A percentile compares a stretch with the other conserved stretches of the same genome.
Evolutionary conservation across 345 rosid species (phyloP).

Genomic region (Rhizophora mangle): DNA sequence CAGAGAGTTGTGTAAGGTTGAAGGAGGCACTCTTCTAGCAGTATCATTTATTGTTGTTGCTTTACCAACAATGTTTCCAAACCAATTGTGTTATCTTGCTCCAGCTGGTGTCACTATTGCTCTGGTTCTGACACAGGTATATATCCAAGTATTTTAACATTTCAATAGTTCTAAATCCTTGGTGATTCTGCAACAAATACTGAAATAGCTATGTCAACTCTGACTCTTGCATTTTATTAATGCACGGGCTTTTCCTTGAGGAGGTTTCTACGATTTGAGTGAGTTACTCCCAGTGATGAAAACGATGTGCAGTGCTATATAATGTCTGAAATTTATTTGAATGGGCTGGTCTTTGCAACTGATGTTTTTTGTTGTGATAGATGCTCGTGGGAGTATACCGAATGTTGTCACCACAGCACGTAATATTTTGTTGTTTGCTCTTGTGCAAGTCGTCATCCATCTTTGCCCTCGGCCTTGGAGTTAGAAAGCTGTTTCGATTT

Average conservation of each 20-base stretch:
- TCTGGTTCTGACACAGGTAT: conserved; percentile 79
- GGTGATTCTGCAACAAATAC: too few species aligned
- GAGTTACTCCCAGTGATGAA: background rate
- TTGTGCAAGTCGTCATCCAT: conserved; percentile 61
- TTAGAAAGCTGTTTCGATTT: conserved; percentile 48
- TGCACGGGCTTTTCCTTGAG: too few species aligned
- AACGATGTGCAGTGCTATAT: background rate
- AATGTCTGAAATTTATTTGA: background rate
- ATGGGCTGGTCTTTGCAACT: conserved; percentile 13
- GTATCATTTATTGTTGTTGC: conserved; percentile 58
- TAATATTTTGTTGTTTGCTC: conserved; percentile 62
- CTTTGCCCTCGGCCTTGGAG: conserved; percentile 44
- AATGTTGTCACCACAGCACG: conserved; percentile 70
- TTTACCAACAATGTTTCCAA: conserved; percentile 66
- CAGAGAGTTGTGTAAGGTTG: conserved; percentile 43
- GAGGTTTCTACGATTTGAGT: background rate
- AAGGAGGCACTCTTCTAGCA: conserved; percentile 66
- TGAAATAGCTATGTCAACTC: too few species aligned
- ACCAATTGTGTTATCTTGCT: conserved; percentile 53
- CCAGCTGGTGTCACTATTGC: conserved; percentile 65
- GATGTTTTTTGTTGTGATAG: conserved; percentile 69
- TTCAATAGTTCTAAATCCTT: too few species aligned
- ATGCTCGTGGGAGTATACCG: conserved; percentile 75
- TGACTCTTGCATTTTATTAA: too few species aligned
- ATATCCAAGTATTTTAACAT: background rate